These are phyloP conservation scores for Serendipita sp. DNA, from an alignment of 768 basidiomycete species.

Conservation along the genomic window DNA sequence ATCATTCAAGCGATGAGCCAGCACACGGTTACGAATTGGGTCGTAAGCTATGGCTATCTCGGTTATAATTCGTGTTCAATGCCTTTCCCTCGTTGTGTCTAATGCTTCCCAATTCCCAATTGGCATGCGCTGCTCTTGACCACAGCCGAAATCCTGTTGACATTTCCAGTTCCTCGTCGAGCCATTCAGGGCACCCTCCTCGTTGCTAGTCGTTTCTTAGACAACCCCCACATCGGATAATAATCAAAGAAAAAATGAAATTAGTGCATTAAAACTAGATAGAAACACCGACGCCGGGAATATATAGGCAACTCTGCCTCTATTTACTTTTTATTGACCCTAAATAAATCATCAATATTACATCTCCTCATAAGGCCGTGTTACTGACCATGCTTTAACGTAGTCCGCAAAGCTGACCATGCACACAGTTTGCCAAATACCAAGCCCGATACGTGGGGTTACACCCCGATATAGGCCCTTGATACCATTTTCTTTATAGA, in stretches of 20 bases:
- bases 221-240: no score
- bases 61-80: background rate
- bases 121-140: slow-evolving; percentile 2
- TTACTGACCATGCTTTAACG: slow-evolving; percentile 63
- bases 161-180: no score
- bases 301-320: no score
- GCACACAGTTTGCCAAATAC: slow-evolving; percentile 95
- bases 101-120: no score
- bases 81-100: no score
- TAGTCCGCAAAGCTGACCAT: slow-evolving; percentile 99
- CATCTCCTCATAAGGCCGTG: background rate
- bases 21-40: no score
- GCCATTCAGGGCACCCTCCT: no score
- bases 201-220: no score
- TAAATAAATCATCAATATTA: background rate
- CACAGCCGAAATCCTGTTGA: background rate
- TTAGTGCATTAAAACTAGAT: no score
- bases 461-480: slow-evolving; percentile 96
- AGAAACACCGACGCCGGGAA: no score
- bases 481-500: slow-evolving; percentile 93
- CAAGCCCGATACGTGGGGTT: slow-evolving; percentile 88
- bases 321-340: slow-evolving; percentile 13
- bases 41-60: background rate
- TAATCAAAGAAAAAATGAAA: no score
- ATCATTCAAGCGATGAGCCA: no score